Evolutionary conservation across 2,329 filamentous ascomycete species (phyloP).

Genomic region (Fusarium oligoseptatum): DNA sequence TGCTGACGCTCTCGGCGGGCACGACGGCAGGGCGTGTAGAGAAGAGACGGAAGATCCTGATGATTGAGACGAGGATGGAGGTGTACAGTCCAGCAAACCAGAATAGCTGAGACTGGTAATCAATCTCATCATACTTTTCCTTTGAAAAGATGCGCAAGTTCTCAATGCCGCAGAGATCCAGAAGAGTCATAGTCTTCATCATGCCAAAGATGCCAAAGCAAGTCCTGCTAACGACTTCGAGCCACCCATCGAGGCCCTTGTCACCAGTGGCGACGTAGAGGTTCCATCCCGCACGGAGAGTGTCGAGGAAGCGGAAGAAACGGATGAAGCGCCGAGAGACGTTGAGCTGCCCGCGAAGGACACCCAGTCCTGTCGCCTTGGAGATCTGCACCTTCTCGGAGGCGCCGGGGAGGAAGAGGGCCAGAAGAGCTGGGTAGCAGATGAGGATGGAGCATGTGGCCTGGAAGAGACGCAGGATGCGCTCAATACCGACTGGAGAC

Average conservation of each 20-base stretch:
- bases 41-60: slow-evolving; percentile 57
- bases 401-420: slow-evolving; percentile 47
- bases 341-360: slow-evolving; percentile 59
- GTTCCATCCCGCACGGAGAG: slow-evolving; percentile 65
- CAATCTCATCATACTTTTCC: slow-evolving; percentile 60
- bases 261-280: slow-evolving; percentile 52
- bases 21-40: slow-evolving; percentile 53
- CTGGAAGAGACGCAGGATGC: slow-evolving; percentile 70
- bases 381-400: slow-evolving; percentile 40
- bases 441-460: slow-evolving; percentile 62
- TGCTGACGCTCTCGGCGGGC: slow-evolving; percentile 47
- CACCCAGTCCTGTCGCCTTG: slow-evolving; percentile 50
- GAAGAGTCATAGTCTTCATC: slow-evolving; percentile 74
- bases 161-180: slow-evolving; percentile 62
- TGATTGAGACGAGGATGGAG: slow-evolving; percentile 59
- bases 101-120: slow-evolving; percentile 74
- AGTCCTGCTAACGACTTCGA: slow-evolving; percentile 69
- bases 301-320: slow-evolving; percentile 76
- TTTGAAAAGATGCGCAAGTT: slow-evolving; percentile 66
- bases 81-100: slow-evolving; percentile 75
- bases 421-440: slow-evolving; percentile 58
- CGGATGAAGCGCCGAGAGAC: slow-evolving; percentile 73
- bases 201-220: slow-evolving; percentile 76
- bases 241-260: slow-evolving; percentile 54
- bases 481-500: slow-evolving; percentile 70